phyloP scores from a whole-genome alignment of 208 protist genomes.

The Leishmania guyanensis region DNA sequence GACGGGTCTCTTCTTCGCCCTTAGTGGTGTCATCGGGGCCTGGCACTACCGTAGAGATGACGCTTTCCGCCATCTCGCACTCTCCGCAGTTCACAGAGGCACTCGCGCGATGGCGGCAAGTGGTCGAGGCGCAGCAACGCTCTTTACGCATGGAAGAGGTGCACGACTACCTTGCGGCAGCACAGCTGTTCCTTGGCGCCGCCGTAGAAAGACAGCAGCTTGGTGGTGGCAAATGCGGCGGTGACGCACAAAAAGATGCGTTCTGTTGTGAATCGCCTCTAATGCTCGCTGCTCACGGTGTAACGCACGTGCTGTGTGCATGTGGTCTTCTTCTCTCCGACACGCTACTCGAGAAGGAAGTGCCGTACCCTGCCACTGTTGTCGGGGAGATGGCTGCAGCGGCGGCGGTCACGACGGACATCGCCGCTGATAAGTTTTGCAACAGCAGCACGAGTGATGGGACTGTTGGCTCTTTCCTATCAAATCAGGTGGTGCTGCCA shows the following conservation, averaged over 20 bases:
- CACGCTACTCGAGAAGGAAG: constrained; percentile 4
- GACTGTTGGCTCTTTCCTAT: background rate
- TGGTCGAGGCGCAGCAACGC: constrained; percentile 17
- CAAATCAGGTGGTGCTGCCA: background rate
- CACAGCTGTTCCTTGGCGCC: constrained; percentile 19
- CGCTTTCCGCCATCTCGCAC: background rate
- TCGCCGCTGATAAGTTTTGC: background rate
- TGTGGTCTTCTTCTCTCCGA: constrained; percentile 25
- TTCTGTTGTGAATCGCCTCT: background rate
- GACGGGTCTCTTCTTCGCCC: background rate
- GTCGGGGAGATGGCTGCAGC: constrained; percentile 4
- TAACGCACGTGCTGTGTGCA: constrained; percentile 27
- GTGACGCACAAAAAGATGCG: background rate
- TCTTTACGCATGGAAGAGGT: constrained; percentile 19
- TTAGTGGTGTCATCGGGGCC: background rate
- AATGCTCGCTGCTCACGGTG: constrained; percentile 24
- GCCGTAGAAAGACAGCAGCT: constrained; percentile 17
- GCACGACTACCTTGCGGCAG: constrained; percentile 13
- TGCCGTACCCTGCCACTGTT: constrained; percentile 13
- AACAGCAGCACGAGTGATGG: background rate
- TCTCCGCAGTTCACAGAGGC: background rate
- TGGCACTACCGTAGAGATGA: background rate
- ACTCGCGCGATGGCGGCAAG: constrained; percentile 16
- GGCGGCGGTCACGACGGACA: background rate
- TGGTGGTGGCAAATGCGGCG: background rate